Percentiles rank a stretch among this genome's conserved stretches.
These are phyloP conservation scores for Phytophthora constricta DNA, from an alignment of 352 stramenopile genomes.

Conservation along the genomic window DNA sequence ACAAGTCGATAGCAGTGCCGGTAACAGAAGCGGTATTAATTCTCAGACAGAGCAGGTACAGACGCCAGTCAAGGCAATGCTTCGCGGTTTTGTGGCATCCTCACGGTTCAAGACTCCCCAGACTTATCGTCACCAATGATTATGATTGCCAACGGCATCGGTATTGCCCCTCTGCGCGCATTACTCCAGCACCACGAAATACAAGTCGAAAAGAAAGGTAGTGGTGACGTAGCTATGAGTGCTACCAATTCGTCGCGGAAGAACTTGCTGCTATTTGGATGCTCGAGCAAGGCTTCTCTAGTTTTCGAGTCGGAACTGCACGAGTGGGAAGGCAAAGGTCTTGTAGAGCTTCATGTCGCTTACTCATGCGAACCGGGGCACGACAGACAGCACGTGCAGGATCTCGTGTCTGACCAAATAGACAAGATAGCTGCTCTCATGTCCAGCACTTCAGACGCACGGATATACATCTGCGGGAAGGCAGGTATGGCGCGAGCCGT, in stretches of 20 bases:
- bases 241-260: slow-evolving; percentile 1
- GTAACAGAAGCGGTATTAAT: too few relatives aligned
- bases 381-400: slow-evolving; percentile 32
- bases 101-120: slow-evolving; percentile 91
- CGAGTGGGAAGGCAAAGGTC: slow-evolving; percentile 33
- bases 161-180: slow-evolving; percentile 90
- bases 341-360: slow-evolving; percentile 38
- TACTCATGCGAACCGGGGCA: slow-evolving; percentile 25
- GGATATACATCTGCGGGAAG: slow-evolving; percentile 39
- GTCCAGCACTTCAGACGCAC: slow-evolving; percentile 13
- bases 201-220: slow-evolving; percentile 4
- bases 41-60: too few relatives aligned
- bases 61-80: too few relatives aligned
- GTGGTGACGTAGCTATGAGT: not conserved
- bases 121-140: slow-evolving; percentile 87
- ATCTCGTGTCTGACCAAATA: slow-evolving; percentile 26
- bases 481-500: slow-evolving; percentile 24
- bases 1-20: too few relatives aligned
- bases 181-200: slow-evolving; percentile 44
- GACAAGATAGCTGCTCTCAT: slow-evolving; percentile 33
- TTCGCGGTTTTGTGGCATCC: slow-evolving; percentile 82
- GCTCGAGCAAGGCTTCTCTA: slow-evolving; percentile 32
- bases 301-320: slow-evolving; percentile 49
- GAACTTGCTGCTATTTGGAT: slow-evolving; percentile 47
- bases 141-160: slow-evolving; percentile 92